These are phyloP conservation scores for Sherardia arvensis DNA, from an alignment of 257 asterid species.

Conservation along the genomic window DNA sequence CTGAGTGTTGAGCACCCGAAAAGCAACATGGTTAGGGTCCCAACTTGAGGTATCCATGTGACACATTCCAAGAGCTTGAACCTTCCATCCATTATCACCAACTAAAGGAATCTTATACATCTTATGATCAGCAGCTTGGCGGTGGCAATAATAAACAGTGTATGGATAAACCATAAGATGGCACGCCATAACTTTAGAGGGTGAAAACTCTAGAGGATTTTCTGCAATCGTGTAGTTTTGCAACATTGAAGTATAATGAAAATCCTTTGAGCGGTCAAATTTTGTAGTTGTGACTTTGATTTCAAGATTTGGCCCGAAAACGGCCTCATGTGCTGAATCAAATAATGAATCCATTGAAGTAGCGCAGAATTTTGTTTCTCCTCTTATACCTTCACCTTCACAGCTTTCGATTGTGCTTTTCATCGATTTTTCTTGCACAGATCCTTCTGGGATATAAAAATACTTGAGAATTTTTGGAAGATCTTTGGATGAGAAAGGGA, in stretches of 20 bases:
- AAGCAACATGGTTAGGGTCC: conserved; percentile 10
- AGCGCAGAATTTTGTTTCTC: conserved; percentile 76
- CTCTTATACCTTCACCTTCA: conserved; percentile 47
- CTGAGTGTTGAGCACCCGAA: conserved; percentile 7
- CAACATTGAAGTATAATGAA: not conserved
- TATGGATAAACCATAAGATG: conserved; percentile 81
- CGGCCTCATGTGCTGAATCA: conserved; percentile 28
- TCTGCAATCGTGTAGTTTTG: conserved; percentile 52
- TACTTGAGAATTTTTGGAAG: conserved; percentile 34
- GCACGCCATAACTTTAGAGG: conserved; percentile 41
- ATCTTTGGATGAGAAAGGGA: conserved; percentile 15
- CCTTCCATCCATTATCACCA: conserved; percentile 15
- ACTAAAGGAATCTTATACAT: conserved; percentile 21
- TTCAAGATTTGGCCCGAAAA: conserved; percentile 26
- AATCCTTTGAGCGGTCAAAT: not conserved
- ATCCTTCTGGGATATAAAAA: conserved; percentile 39
- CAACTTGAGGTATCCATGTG: conserved; percentile 22
- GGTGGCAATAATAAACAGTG: conserved; percentile 68
- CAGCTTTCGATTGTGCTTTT: conserved; percentile 54
- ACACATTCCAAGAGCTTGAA: conserved; percentile 16
- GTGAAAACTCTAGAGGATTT: conserved; percentile 24
- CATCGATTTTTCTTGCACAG: conserved; percentile 67
- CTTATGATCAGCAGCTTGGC: conserved; percentile 44
- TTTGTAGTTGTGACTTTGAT: conserved; percentile 41
- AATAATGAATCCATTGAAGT: conserved; percentile 60